Evolutionary conservation across 495 filamentous ascomycete species (phyloP), one percentile per base, ranked within the genome.

Genomic region (Pyrenopolyporus hunteri): DNA sequence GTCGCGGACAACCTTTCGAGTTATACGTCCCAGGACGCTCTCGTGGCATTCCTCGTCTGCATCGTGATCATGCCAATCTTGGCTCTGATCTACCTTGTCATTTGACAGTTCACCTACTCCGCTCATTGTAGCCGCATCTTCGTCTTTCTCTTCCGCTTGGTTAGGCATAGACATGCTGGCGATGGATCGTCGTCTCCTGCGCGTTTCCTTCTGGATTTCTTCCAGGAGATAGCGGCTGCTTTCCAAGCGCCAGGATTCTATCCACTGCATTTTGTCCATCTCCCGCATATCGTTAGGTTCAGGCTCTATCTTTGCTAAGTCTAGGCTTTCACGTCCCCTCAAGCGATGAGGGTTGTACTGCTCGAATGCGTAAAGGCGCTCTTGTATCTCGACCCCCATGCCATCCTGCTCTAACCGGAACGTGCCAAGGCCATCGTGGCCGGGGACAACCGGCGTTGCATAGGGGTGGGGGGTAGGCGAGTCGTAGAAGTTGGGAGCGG

Each of bases 181-280:
- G 17, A 71, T 61, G 10, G 80, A 80, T 50, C 73, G 72, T 28
- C 76, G 80, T 33, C 83, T 79, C 53, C 87, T 83, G 59, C 88
- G 83, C 7, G 91, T 96, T 74, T 94, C 90, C 48, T 81, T 86
- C 73, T 92, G 89, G 40, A 98, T 92, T 71, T 97, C 90, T 42
- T 97, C 89, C 25, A 98, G 71, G 35, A 98, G 74, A 13, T 88
- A 83, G 58, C 81, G 81, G 66, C 91, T 96, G 71, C 98, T 95
- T 67, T 98, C 94, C 68, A 94, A 75, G 59, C 93, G 82, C 94
- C 94, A 98, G 36, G 84, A 79, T 73, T 97, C 91, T 74, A 98
- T 96, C 60, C 93, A 80, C 63, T 85, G 82, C 68, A 86, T 89
- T 44, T 89, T 85, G 39, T 96, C 90, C 9, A 80, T 73, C 55